A percentile compares a stretch with the other conserved stretches of the same genome.
Evolutionary conservation across 2,329 filamentous ascomycete species (phyloP).

Genomic region (Trichoderma atroviride): DNA sequence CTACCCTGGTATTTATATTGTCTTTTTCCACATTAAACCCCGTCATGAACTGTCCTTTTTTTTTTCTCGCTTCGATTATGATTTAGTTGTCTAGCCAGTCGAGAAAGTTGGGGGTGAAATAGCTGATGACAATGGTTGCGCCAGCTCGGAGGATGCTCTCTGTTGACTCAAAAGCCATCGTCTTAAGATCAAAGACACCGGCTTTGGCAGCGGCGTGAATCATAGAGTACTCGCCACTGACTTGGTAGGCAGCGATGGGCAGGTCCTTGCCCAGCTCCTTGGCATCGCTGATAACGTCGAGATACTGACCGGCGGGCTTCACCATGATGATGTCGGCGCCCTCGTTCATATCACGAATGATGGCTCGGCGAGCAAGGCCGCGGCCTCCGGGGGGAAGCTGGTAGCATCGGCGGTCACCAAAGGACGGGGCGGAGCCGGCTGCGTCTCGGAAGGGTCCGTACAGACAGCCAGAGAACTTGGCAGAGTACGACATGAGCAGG

Average conservation of each 20-base stretch:
- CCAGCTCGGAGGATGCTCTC: constrained; percentile 92
- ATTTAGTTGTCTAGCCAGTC: constrained; percentile 64
- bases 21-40: background rate
- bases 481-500: constrained; percentile 95
- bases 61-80: background rate
- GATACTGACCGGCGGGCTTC: constrained; percentile 92
- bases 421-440: constrained; percentile 85
- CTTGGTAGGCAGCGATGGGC: constrained; percentile 94
- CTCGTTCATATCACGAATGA: constrained; percentile 85
- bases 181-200: constrained; percentile 91
- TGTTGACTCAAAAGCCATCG: constrained; percentile 92
- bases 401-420: constrained; percentile 95
- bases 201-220: constrained; percentile 94
- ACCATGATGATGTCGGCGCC: constrained; percentile 99
- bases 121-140: constrained; percentile 89
- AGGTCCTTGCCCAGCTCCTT: constrained; percentile 92
- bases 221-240: constrained; percentile 97
- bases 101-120: constrained; percentile 84
- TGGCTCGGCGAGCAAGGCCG: constrained; percentile 87
- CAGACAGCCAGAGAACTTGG: constrained; percentile 94
- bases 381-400: constrained; percentile 92
- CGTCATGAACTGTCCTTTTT: background rate
- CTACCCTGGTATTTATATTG: constrained; percentile 4
- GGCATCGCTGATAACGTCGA: constrained; percentile 97
- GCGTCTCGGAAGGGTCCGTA: constrained; percentile 98